Conservation (phyloP, 371 early-diverging fungal species). For the Mucor indicus region DNA sequence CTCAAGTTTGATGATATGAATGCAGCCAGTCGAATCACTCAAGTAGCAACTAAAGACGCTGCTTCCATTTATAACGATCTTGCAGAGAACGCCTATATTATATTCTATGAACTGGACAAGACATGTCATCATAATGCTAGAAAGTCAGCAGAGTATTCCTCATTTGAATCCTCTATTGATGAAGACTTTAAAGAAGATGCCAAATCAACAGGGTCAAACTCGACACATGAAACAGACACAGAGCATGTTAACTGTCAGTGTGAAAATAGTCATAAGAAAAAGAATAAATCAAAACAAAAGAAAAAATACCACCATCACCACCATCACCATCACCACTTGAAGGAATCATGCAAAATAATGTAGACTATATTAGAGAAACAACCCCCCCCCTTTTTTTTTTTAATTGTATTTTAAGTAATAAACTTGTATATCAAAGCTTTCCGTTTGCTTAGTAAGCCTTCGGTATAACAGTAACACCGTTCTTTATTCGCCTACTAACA, state of each 20-base stretch:
- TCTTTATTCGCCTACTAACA: too few species aligned
- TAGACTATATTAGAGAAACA: too few species aligned
- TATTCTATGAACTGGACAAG: slow-evolving; percentile 57
- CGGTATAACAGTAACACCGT: too few species aligned
- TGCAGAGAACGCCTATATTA: slow-evolving; percentile 51
- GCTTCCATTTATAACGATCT: slow-evolving; percentile 32
- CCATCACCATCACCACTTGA: background rate
- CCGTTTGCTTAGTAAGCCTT: too few species aligned
- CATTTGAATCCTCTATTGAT: background rate
- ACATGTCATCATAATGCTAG: slow-evolving; percentile 21
- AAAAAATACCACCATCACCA: background rate
- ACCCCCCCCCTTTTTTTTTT: too few species aligned
- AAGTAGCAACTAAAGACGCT: slow-evolving; percentile 14
- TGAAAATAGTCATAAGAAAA: too few species aligned
- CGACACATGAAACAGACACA: slow-evolving; percentile 1
- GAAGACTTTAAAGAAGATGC: background rate
- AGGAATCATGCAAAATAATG: slow-evolving; percentile 7
- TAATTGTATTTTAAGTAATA: too few species aligned
- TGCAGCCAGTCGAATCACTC: slow-evolving; percentile 20
- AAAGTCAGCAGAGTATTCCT: background rate
- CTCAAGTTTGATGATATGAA: slow-evolving; percentile 39
- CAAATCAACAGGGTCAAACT: background rate
- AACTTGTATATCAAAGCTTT: too few species aligned
- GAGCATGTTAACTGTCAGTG: background rate
- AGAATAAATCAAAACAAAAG: background rate